Evolutionary conservation across 805 yeast genomes (phyloP), one percentile per base, ranked within the genome.

Genomic region (Barnettozyma californica): DNA sequence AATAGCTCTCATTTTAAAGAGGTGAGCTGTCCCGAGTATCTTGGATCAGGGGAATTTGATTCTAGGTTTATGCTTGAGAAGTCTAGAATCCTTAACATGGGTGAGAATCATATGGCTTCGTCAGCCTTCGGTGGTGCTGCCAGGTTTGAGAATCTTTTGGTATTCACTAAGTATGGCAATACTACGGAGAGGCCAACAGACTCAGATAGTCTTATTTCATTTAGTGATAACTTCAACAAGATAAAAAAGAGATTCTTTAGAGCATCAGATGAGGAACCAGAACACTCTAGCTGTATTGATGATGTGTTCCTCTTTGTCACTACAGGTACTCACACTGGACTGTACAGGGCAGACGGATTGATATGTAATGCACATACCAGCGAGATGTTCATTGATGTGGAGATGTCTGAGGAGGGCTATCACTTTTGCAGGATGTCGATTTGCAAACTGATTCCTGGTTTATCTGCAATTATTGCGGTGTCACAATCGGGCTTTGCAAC

Each of bases 361-460:
- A 67, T 74, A 33, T 77, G 82, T 56, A 73, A 69, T 53, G 70
- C 78, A 5, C 69, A 78, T 1, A 72, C 79, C 1, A 61, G 69
- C 4, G 60, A 68, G 20, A 58, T 77, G 1, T 78, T 76, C 55
- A 10, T 23, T 20, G 67, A 68, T 16, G 57, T 70, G 52, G 57
- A 59, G 8, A 13, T 49, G 6, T 23, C 37, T 37, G 59, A 55
- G 9, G 54, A 52, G 5, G 9, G 45, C 25, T 47, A 33, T 13
- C 43, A 44, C 26, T 49, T 52, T 14, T 63, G 66, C 43, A 48
- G 70, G 37, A 35, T 68, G 26, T 61, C 62, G 16, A 61, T 67
- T 3, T 59, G 61, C 2, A 54, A 54, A 23, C 53, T 71, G 11
- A 67, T 76, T 7, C 73, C 74, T 0, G 70, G 68, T 41, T 47